phyloP scores from a whole-genome alignment of 352 stramenopile genomes.

The Globisporangium takayamanum region DNA sequence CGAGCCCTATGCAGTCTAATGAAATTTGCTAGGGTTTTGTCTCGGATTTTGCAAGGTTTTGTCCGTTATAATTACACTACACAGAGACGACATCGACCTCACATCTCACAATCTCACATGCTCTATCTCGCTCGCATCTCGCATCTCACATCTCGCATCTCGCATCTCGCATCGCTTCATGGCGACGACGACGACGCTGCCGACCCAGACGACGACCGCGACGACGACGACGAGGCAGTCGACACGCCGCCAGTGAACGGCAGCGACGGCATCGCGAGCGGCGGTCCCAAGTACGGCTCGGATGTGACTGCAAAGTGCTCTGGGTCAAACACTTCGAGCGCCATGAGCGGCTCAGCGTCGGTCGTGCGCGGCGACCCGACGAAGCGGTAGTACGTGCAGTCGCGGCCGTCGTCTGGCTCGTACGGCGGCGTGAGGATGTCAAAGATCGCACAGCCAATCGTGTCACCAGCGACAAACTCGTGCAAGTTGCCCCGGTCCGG shows the following conservation, averaged over 20 bases:
- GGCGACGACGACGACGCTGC: not conserved
- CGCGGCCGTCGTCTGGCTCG: constrained; percentile 46
- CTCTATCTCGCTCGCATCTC: no score
- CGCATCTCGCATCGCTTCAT: not conserved
- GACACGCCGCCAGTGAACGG: not conserved
- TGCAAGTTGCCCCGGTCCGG: constrained; percentile 72
- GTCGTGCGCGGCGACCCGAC: constrained; percentile 17
- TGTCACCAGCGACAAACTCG: constrained; percentile 60
- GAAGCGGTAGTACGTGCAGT: constrained; percentile 73
- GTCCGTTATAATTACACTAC: no score
- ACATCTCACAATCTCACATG: no score
- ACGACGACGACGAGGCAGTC: constrained; percentile 3
- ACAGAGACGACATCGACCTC: no score
- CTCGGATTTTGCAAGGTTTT: no score
- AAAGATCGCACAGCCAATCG: constrained; percentile 76
- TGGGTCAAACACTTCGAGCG: constrained; percentile 46
- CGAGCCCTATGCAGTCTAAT: no score
- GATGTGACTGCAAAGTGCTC: constrained; percentile 47
- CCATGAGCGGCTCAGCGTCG: constrained; percentile 9
- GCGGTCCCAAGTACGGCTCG: constrained; percentile 42
- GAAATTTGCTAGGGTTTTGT: no score
- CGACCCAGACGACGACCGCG: constrained; percentile 6
- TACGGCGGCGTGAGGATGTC: constrained; percentile 86
- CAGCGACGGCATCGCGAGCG: constrained; percentile 10
- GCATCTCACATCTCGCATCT: no score